Conservation (phyloP, 2,329 filamentous ascomycete genomes). For the Drechmeria coniospora region DNA sequence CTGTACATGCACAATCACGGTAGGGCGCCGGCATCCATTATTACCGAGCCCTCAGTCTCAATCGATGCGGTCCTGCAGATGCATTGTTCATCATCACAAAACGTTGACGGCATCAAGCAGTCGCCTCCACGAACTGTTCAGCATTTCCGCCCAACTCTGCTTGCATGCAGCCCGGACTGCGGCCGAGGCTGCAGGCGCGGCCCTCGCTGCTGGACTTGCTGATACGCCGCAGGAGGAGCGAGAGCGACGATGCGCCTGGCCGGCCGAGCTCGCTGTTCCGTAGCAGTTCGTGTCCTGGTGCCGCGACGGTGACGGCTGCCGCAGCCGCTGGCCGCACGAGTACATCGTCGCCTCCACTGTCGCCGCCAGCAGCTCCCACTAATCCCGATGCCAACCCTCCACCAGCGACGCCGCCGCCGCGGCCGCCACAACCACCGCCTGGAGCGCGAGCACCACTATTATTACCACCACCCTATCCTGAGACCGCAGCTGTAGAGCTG, state of each 20-base stretch:
- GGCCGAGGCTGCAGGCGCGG: conserved; percentile 33
- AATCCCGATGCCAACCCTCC: conserved; percentile 7
- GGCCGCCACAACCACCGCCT: conserved; percentile 1
- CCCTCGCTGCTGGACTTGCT: conserved; percentile 39
- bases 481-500: conserved; percentile 17
- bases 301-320: conserved; percentile 8
- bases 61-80: no score
- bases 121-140: not conserved
- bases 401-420: conserved; percentile 5
- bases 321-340: no score
- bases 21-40: no score
- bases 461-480: not conserved
- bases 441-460: not conserved
- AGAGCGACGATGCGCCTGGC: no score
- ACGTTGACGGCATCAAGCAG: no score
- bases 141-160: not conserved
- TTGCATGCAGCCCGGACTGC: conserved; percentile 37
- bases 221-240: conserved; percentile 21
- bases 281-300: conserved; percentile 3
- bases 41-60: no score
- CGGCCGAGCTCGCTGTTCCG: not conserved
- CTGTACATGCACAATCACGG: no score
- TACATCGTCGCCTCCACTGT: conserved; percentile 19
- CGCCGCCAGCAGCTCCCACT: conserved; percentile 3
- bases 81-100: not conserved